A percentile compares a stretch with the other conserved stretches of the same genome.
Evolutionary conservation across 768 basidiomycete species (phyloP).

Genomic region (Lyophyllum atratum): DNA sequence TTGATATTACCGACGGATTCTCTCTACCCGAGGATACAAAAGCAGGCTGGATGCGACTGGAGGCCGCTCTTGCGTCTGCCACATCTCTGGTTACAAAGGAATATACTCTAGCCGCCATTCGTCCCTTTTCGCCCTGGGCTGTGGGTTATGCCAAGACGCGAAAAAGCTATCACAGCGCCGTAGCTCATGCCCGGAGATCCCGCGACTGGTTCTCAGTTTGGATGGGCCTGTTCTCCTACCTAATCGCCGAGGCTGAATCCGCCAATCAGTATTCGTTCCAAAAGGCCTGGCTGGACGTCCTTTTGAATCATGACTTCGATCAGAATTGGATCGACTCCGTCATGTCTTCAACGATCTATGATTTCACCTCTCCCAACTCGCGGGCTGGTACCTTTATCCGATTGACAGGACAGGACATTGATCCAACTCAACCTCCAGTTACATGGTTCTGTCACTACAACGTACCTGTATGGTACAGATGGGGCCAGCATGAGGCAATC

Average conservation of each 20-base stretch:
- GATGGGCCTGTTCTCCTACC: not conserved
- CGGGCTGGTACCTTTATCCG: not conserved
- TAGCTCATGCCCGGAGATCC: not conserved
- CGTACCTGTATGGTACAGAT: slow-evolving; percentile 14
- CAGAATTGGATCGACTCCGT: not conserved
- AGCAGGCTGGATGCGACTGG: too few relatives aligned
- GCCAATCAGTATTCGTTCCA: too few relatives aligned
- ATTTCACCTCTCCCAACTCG: not conserved
- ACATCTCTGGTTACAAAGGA: too few relatives aligned
- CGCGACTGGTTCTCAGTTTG: not conserved
- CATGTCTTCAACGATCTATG: not conserved
- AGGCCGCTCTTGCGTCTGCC: too few relatives aligned
- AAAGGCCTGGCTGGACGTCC: not conserved
- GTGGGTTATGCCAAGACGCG: not conserved
- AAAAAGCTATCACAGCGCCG: not conserved
- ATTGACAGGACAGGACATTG: not conserved
- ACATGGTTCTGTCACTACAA: not conserved
- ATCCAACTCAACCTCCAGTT: not conserved
- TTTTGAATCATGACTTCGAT: not conserved
- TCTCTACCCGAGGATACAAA: too few relatives aligned
- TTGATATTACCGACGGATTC: too few relatives aligned
- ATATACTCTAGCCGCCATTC: too few relatives aligned
- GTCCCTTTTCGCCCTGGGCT: too few relatives aligned
- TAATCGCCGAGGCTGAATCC: not conserved
- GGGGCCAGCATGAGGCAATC: not conserved